Evolutionary conservation across 1,284 basidiomycete species (phyloP).

Genomic region (Schizopora paradoxa): DNA sequence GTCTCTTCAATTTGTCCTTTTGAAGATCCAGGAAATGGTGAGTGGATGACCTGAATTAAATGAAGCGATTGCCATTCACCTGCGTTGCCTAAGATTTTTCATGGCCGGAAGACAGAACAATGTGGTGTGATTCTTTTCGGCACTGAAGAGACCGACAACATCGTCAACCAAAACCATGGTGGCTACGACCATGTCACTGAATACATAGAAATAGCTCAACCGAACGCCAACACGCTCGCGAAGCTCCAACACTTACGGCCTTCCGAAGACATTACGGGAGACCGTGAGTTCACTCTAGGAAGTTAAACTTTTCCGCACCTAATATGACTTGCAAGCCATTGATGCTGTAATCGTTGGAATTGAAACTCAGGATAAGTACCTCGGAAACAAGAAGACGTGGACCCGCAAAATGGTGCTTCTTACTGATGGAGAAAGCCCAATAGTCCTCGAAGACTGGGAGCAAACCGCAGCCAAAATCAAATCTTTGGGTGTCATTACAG

Average conservation of each 20-base stretch:
- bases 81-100: slow-evolving; percentile 60
- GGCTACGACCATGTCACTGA: slow-evolving; percentile 76
- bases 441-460: slow-evolving; percentile 70
- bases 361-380: slow-evolving; percentile 63
- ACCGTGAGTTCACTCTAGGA: slow-evolving; percentile 50
- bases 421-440: slow-evolving; percentile 74
- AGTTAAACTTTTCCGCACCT: background rate
- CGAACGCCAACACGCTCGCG: slow-evolving; percentile 70
- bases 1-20: slow-evolving; percentile 79
- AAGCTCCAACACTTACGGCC: slow-evolving; percentile 64
- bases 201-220: slow-evolving; percentile 74
- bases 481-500: slow-evolving; percentile 48
- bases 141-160: slow-evolving; percentile 77
- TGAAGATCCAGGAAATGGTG: slow-evolving; percentile 88
- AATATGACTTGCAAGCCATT: slow-evolving; percentile 50
- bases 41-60: slow-evolving; percentile 6
- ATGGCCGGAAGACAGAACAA: slow-evolving; percentile 86
- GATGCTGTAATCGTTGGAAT: slow-evolving; percentile 84
- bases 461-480: slow-evolving; percentile 68
- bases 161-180: slow-evolving; percentile 54
- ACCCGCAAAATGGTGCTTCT: slow-evolving; percentile 74
- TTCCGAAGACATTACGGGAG: slow-evolving; percentile 54
- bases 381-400: slow-evolving; percentile 70
- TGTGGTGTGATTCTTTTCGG: slow-evolving; percentile 85
- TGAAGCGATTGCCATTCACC: slow-evolving; percentile 6